Base-by-base conservation (phyloP, 2,329 filamentous ascomycete genomes). In the Amphichorda felina region DNA sequence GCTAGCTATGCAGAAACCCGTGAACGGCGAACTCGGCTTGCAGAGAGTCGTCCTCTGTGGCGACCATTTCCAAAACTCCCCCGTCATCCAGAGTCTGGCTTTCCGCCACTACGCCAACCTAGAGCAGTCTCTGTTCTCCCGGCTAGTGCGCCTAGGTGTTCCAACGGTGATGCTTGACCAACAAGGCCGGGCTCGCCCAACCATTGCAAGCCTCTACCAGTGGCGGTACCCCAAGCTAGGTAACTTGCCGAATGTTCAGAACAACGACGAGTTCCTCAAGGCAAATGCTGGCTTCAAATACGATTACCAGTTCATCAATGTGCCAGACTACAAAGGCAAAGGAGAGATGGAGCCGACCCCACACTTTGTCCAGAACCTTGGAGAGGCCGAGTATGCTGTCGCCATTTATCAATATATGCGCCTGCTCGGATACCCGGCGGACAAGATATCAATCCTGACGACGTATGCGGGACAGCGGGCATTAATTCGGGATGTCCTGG, bases 361-460 rank as follows among this genome's bases (percentile, higher is more conserved):
- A 16, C 89, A 96, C 58, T 98, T 94, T 56, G 81, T 96, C 37
- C 89, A 96, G 56, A 98, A 98, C 50, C 62, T 96, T 30, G 91
- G 91, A 32, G 91, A 98, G 60, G 91, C 91, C 3, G 93, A 98
- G 60, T 98, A 96, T 54, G 83, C 87, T 2, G 91, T 96, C 18
- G 91, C 91, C 3, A 71, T 98, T 21, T 98, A 79, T 60, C 87
- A 94, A 61, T 98, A 96, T 55, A 96, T 98, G 91, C 80, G 91
- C 15, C 67, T 98, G 15, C 75, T 98, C 4, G 91, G 89, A 14
- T 98, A 98, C 47, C 85, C 91, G 5, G 82, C 84, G 1, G 57
- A 63, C 14, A 75, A 81, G 51, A 95, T 98, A 48, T 85, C 76
- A 33, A 94, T 98, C 40, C 66, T 98, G 37, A 82, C 88, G 3